Percentiles rank a stretch among this genome's conserved stretches.
phyloP scores from a whole-genome alignment of 768 basidiomycete species.

The Lactarius quietus region DNA sequence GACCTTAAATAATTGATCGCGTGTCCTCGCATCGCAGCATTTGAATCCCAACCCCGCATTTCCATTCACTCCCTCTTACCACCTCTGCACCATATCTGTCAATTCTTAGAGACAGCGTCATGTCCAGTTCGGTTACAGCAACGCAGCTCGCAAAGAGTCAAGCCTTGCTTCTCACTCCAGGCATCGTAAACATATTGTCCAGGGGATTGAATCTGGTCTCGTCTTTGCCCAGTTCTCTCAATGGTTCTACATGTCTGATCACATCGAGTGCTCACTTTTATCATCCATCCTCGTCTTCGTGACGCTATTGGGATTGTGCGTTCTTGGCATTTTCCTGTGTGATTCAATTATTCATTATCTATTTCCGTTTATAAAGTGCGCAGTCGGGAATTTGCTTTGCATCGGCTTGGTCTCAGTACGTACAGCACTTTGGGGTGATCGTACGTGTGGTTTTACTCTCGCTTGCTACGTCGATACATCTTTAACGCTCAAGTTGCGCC shows the following conservation, averaged over 20 bases:
- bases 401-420: slow-evolving; percentile 4
- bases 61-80: neutral
- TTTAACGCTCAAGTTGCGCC: neutral
- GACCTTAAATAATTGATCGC: neutral
- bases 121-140: neutral
- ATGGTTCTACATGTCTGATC: slow-evolving; percentile 6
- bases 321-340: neutral
- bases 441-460: neutral
- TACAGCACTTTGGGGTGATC: neutral
- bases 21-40: neutral
- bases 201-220: slow-evolving; percentile 10
- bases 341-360: neutral
- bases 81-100: neutral
- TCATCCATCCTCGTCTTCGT: neutral
- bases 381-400: slow-evolving; percentile 10
- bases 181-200: slow-evolving; percentile 1
- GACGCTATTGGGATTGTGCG: slow-evolving; percentile 11
- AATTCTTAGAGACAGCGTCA: neutral
- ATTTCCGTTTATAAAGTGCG: neutral
- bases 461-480: neutral
- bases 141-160: neutral
- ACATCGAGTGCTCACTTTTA: neutral
- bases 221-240: slow-evolving; percentile 11
- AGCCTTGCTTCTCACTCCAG: neutral
- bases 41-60: neutral